Evolutionary conservation across 371 early-diverging fungal genomes (phyloP).

Genomic region (Mycotypha africana): DNA sequence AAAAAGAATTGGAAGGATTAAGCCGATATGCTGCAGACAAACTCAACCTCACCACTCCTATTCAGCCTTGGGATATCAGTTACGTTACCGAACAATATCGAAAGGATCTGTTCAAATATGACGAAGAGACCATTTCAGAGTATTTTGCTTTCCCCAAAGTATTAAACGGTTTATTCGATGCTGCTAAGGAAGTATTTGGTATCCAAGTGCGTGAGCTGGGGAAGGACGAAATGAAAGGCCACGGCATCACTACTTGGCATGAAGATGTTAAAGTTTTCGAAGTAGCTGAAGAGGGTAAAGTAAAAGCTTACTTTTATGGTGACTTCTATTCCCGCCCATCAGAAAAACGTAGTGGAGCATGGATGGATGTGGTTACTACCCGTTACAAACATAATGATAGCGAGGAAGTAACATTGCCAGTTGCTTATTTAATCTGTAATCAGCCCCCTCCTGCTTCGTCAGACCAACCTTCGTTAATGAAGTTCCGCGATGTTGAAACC

Average conservation of each 20-base stretch:
- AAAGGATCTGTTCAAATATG: constrained; percentile 51
- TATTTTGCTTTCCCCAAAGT: constrained; percentile 61
- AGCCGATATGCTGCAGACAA: constrained; percentile 42
- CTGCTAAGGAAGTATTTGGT: constrained; percentile 51
- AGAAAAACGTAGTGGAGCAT: constrained; percentile 65
- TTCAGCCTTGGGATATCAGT: constrained; percentile 56
- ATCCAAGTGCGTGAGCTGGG: constrained; percentile 50
- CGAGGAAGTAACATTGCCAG: constrained; percentile 47
- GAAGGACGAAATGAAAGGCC: constrained; percentile 24
- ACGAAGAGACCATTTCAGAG: constrained; percentile 61
- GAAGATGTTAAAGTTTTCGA: constrained; percentile 63
- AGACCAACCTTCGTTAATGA: constrained; percentile 54
- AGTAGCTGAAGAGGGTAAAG: constrained; percentile 44
- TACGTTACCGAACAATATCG: constrained; percentile 58
- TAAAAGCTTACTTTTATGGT: constrained; percentile 64
- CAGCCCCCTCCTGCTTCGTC: constrained; percentile 51
- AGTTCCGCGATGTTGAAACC: constrained; percentile 60
- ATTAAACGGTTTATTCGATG: constrained; percentile 52
- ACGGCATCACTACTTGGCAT: constrained; percentile 52
- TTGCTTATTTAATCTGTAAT: constrained; percentile 66
- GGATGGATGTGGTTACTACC: constrained; percentile 71
- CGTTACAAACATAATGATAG: constrained; percentile 40
- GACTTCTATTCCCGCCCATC: constrained; percentile 62
- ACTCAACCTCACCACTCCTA: constrained; percentile 34
- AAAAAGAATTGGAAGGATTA: constrained; percentile 40